A percentile compares a stretch with the other conserved stretches of the same genome.
Evolutionary conservation across 495 filamentous ascomycete species (phyloP).

Genomic region (Podospora conica): DNA sequence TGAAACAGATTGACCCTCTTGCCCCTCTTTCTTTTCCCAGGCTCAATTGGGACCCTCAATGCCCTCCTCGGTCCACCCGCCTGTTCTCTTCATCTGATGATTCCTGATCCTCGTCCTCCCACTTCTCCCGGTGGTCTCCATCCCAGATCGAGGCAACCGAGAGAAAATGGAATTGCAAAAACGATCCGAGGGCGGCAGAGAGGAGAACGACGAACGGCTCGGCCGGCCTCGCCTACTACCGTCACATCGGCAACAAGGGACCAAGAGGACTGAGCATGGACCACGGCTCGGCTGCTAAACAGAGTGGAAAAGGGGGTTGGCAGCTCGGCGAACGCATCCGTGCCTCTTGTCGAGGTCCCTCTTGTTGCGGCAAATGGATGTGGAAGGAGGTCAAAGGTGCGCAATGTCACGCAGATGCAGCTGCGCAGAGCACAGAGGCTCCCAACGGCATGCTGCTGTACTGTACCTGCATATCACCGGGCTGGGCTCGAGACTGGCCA

Average conservation of each 20-base stretch:
- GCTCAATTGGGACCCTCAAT: constrained; percentile 3
- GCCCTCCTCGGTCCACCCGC: not conserved
- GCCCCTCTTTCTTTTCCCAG: not conserved
- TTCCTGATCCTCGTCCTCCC: not conserved
- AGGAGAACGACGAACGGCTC: no score
- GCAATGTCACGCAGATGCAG: not conserved
- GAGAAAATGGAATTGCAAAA: not conserved
- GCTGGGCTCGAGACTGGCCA: not conserved
- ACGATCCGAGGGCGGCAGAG: not conserved
- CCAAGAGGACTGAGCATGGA: constrained; percentile 6
- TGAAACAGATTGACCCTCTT: constrained; percentile 1
- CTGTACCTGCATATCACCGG: not conserved
- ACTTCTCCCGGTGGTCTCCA: constrained; percentile 1
- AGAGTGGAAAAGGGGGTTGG: not conserved
- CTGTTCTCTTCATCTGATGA: not conserved
- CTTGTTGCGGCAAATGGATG: not conserved
- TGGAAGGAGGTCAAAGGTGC: not conserved
- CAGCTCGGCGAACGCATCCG: constrained; percentile 13
- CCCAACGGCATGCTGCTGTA: not conserved
- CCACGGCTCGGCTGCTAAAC: constrained; percentile 23
- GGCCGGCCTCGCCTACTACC: not conserved
- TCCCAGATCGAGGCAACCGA: not conserved
- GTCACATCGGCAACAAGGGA: not conserved
- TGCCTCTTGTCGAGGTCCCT: not conserved
- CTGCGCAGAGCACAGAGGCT: not conserved